These are phyloP conservation scores for Fraxinus velutina DNA, from an alignment of 305 asterid species.

Conservation along the genomic window DNA sequence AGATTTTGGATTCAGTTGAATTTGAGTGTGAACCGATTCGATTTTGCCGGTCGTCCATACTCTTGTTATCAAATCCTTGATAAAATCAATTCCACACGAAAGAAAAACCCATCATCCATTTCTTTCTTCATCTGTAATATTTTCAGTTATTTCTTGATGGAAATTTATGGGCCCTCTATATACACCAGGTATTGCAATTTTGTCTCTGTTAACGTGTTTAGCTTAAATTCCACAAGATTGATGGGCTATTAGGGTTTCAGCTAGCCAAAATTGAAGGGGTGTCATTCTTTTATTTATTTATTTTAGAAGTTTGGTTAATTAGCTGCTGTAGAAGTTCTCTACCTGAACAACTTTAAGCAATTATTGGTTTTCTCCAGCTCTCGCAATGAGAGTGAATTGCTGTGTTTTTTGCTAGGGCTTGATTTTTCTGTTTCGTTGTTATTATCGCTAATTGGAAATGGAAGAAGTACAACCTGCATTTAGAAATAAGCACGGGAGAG, in stretches of 20 bases:
- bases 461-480: background rate
- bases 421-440: background rate
- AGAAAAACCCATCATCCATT: constrained; percentile 26
- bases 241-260: constrained; percentile 19
- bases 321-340: constrained; percentile 25
- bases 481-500: background rate
- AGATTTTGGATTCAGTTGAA: constrained; percentile 8
- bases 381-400: background rate
- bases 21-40: constrained; percentile 26
- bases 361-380: constrained; percentile 33
- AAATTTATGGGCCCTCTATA: constrained; percentile 32
- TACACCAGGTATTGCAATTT: constrained; percentile 41
- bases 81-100: constrained; percentile 34
- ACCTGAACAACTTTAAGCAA: background rate
- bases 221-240: constrained; percentile 3
- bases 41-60: constrained; percentile 21
- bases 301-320: constrained; percentile 10
- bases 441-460: background rate
- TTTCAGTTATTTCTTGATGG: constrained; percentile 33
- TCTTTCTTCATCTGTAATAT: background rate
- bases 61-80: constrained; percentile 32
- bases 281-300: constrained; percentile 20
- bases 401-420: background rate
- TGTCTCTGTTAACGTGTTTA: constrained; percentile 20
- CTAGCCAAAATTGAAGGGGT: constrained; percentile 24